Percentiles rank a stretch among this genome's conserved stretches.
Conservation (phyloP, 495 filamentous ascomycete species). For the Penicillium tannophilum region DNA sequence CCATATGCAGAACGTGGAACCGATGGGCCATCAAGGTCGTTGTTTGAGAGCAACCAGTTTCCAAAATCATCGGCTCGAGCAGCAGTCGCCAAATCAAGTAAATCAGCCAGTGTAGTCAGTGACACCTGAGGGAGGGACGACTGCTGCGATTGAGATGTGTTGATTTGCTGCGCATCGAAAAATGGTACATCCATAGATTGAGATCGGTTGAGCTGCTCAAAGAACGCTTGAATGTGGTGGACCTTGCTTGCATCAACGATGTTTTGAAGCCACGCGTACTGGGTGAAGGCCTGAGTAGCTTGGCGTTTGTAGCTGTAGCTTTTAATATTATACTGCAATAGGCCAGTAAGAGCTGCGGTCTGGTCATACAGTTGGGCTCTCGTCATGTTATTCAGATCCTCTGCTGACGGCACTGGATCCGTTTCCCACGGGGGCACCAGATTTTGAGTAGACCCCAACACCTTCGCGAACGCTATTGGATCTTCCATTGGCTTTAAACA, state of each 20-base stretch:
- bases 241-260: constrained; percentile 44
- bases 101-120: constrained; percentile 43
- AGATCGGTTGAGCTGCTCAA: constrained; percentile 24
- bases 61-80: constrained; percentile 52
- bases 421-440: constrained; percentile 42
- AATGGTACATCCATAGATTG: constrained; percentile 19
- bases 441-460: constrained; percentile 36
- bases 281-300: constrained; percentile 30
- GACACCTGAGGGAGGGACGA: constrained; percentile 52
- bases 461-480: constrained; percentile 40
- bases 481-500: constrained; percentile 40
- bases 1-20: constrained; percentile 51
- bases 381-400: constrained; percentile 25
- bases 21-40: constrained; percentile 58
- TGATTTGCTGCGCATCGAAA: constrained; percentile 21
- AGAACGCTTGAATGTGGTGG: constrained; percentile 41
- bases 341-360: constrained; percentile 36
- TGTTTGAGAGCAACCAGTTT: constrained; percentile 55
- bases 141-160: constrained; percentile 23
- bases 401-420: constrained; percentile 19
- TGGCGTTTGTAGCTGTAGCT: constrained; percentile 28
- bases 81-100: constrained; percentile 57
- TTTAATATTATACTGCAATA: constrained; percentile 42
- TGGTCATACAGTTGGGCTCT: constrained; percentile 41
- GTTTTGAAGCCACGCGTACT: constrained; percentile 39